A percentile compares a stretch with the other conserved stretches of the same genome.
Evolutionary conservation across 371 early-diverging fungal species (phyloP).

Genomic region (Actinomortierella ambigua): DNA sequence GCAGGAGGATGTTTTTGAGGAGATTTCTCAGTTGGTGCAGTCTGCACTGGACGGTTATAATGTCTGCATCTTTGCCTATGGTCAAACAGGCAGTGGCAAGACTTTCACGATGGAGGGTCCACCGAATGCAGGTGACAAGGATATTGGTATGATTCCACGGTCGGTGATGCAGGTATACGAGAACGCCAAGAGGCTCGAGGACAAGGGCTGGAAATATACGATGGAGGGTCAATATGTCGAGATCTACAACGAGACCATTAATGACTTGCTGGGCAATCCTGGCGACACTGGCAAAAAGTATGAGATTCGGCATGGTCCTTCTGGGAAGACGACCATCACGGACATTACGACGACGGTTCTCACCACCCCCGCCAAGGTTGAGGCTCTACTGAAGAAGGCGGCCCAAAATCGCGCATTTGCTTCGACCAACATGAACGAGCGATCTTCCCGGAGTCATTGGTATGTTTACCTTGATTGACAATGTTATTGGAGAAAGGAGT

Average conservation of each 20-base stretch:
- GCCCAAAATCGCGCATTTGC: conserved; percentile 87
- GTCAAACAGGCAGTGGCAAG: conserved; percentile 99
- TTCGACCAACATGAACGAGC: conserved; percentile 92
- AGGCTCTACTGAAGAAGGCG: conserved; percentile 73
- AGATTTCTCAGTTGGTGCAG: conserved; percentile 94
- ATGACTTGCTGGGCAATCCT: conserved; percentile 78
- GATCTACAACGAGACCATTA: conserved; percentile 96
- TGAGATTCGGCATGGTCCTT: conserved; percentile 80
- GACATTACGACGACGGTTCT: conserved; percentile 71
- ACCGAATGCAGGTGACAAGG: conserved; percentile 42
- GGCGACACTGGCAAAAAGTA: conserved; percentile 62
- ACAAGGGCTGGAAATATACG: conserved; percentile 87
- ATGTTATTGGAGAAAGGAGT: too few species aligned
- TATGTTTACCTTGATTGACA: conserved; percentile 15
- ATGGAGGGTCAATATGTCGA: conserved; percentile 92
- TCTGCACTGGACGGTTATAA: conserved; percentile 97
- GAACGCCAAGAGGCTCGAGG: conserved; percentile 69
- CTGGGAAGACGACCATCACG: conserved; percentile 80
- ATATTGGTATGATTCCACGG: conserved; percentile 89
- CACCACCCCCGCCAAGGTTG: conserved; percentile 75
- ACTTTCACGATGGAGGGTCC: conserved; percentile 87
- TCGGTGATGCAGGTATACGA: conserved; percentile 88
- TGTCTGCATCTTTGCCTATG: conserved; percentile 99
- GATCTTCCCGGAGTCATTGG: conserved; percentile 95
- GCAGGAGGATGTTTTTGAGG: conserved; percentile 92